Conservation (phyloP, 148 eudicot genomes). For the Cornus suecica region DNA sequence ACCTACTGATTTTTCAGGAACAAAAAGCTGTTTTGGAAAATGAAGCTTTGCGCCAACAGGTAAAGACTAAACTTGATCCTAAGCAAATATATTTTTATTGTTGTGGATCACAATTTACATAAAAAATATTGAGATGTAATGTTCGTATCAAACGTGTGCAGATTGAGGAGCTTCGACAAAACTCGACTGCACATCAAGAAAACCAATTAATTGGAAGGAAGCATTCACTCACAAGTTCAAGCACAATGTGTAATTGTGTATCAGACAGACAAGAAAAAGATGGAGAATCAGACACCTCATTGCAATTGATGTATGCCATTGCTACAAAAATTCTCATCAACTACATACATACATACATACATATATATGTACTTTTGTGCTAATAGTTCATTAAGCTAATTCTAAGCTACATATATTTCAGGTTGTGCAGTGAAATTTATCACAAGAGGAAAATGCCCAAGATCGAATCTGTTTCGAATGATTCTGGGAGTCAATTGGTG, state of each 20-base stretch:
- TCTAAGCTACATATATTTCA: background rate
- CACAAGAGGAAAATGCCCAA: constrained; percentile 22
- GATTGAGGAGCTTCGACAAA: constrained; percentile 53
- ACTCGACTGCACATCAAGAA: constrained; percentile 26
- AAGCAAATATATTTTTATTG: background rate
- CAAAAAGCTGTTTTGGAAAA: constrained; percentile 42
- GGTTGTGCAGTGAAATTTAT: constrained; percentile 10
- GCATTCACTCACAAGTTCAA: constrained; percentile 17
- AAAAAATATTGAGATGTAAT: no score
- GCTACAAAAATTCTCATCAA: no score
- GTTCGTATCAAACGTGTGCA: background rate
- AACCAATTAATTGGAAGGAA: constrained; percentile 23
- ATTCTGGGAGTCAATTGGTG: constrained; percentile 12
- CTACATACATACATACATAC: no score
- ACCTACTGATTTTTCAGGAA: constrained; percentile 29
- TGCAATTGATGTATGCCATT: constrained; percentile 49
- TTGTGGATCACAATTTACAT: background rate
- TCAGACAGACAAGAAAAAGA: constrained; percentile 41
- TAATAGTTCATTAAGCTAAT: constrained; percentile 2
- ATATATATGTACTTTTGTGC: background rate
- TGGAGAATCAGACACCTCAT: constrained; percentile 37
- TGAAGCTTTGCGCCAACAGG: constrained; percentile 49
- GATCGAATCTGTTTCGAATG: constrained; percentile 12
- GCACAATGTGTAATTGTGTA: constrained; percentile 20
- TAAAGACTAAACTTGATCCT: constrained; percentile 10